A percentile compares a stretch with the other conserved stretches of the same genome.
Conservation (phyloP, 2,329 filamentous ascomycete genomes). For the Ceratocystis variospora region DNA sequence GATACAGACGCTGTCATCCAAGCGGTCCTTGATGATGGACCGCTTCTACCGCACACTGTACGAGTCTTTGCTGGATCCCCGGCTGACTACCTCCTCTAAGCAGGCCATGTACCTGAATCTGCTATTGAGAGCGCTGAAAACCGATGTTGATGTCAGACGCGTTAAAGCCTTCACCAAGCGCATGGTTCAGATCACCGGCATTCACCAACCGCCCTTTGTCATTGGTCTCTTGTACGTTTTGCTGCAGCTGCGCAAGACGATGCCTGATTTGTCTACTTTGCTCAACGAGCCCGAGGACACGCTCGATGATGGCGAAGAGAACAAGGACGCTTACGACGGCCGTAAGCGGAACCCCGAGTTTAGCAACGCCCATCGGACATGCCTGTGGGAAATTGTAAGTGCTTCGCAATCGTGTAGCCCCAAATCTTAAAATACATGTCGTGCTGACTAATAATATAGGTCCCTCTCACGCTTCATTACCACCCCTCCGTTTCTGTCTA, state of each 20-base stretch:
- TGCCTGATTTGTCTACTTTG: slow-evolving; percentile 67
- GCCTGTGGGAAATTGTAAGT: slow-evolving; percentile 77
- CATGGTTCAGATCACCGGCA: slow-evolving; percentile 68
- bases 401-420: background rate
- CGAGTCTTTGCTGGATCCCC: slow-evolving; percentile 83
- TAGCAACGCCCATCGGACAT: slow-evolving; percentile 83
- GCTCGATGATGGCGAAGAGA: slow-evolving; percentile 48
- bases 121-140: slow-evolving; percentile 74
- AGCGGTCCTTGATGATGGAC: slow-evolving; percentile 70
- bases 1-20: slow-evolving; percentile 78
- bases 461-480: slow-evolving; percentile 66
- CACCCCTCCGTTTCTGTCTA: slow-evolving; percentile 87
- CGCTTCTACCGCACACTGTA: slow-evolving; percentile 93
- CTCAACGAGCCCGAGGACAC: slow-evolving; percentile 64
- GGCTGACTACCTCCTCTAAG: slow-evolving; percentile 80
- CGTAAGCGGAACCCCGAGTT: slow-evolving; percentile 84
- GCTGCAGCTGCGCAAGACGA: slow-evolving; percentile 62
- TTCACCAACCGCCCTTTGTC: slow-evolving; percentile 86
- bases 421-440: too few species aligned
- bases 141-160: slow-evolving; percentile 76
- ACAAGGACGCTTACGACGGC: slow-evolving; percentile 54
- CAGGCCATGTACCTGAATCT: slow-evolving; percentile 91
- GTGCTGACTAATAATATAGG: slow-evolving; percentile 24
- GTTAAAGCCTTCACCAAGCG: slow-evolving; percentile 95
- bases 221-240: slow-evolving; percentile 88